Evolutionary conservation across 129 eudicot genomes (phyloP).

Genomic region (Artemisia tridentata): DNA sequence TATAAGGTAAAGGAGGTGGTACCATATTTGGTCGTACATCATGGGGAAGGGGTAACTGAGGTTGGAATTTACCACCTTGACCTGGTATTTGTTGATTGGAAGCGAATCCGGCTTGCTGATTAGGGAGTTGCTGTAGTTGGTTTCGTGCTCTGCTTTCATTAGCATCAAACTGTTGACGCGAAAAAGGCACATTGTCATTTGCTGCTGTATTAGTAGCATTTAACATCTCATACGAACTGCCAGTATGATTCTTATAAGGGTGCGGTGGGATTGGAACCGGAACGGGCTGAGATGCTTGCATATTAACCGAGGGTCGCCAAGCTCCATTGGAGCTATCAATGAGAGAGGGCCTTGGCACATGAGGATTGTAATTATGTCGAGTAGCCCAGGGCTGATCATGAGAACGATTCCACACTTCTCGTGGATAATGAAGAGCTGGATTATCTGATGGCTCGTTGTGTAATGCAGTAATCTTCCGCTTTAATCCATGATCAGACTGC

Average conservation of each 20-base stretch:
- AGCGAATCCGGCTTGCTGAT: slow-evolving; percentile 17
- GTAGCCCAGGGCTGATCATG: slow-evolving; percentile 40
- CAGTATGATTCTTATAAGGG: slow-evolving; percentile 40
- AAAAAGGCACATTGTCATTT: slow-evolving; percentile 38
- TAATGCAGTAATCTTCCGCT: slow-evolving; percentile 39
- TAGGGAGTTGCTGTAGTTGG: slow-evolving; percentile 35
- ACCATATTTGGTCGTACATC: slow-evolving; percentile 44
- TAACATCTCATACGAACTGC: slow-evolving; percentile 36
- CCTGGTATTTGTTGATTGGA: slow-evolving; percentile 34
- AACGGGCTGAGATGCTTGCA: slow-evolving; percentile 38
- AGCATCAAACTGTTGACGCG: slow-evolving; percentile 32
- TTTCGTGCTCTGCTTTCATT: slow-evolving; percentile 25
- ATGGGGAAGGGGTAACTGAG: slow-evolving; percentile 42
- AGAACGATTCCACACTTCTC: slow-evolving; percentile 44
- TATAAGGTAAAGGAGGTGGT: slow-evolving; percentile 31
- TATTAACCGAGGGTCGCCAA: slow-evolving; percentile 52
- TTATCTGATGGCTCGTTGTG: slow-evolving; percentile 41
- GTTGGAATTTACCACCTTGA: slow-evolving; percentile 35
- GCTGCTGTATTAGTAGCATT: slow-evolving; percentile 35
- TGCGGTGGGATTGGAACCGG: slow-evolving; percentile 30
- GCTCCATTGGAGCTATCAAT: slow-evolving; percentile 41
- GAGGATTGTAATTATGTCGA: slow-evolving; percentile 40
- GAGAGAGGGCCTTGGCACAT: slow-evolving; percentile 41
- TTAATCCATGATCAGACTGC: slow-evolving; percentile 57
- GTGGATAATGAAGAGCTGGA: slow-evolving; percentile 41